Conservation (phyloP, 1,139 yeast genomes). For the Yamadazyma diddensiae region DNA sequence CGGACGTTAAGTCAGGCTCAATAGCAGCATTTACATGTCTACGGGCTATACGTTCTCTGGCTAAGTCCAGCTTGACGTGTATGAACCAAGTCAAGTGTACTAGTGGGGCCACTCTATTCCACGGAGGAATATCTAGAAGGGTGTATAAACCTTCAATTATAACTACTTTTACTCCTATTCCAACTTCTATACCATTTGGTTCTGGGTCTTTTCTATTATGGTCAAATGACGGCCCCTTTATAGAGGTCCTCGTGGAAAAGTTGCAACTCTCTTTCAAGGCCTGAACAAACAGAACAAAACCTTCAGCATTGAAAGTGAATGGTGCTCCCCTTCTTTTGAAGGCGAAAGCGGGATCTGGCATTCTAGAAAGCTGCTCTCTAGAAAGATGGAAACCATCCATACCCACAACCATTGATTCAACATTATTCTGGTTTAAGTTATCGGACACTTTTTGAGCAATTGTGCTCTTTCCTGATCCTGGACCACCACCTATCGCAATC, state of each 20-base stretch:
- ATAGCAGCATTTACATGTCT: conserved; percentile 79
- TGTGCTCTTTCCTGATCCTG: conserved; percentile 84
- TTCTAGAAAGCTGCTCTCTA: conserved; percentile 46
- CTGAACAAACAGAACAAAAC: conserved; percentile 26
- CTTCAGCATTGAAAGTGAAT: conserved; percentile 68
- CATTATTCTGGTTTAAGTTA: conserved; percentile 13
- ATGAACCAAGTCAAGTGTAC: conserved; percentile 47
- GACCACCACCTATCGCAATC: conserved; percentile 67
- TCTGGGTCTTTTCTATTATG: conserved; percentile 70
- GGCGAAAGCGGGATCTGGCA: conserved; percentile 58
- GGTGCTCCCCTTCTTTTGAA: conserved; percentile 78
- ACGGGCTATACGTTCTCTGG: conserved; percentile 58
- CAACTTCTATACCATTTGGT: conserved; percentile 47
- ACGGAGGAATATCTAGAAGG: conserved; percentile 44
- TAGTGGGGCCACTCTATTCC: conserved; percentile 42
- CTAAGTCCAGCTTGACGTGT: conserved; percentile 40
- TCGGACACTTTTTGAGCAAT: conserved; percentile 36
- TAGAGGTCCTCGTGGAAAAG: conserved; percentile 15
- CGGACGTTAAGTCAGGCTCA: conserved; percentile 51
- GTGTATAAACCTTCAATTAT: conserved; percentile 68
- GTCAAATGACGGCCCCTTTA: conserved; percentile 68
- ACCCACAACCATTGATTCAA: conserved; percentile 13
- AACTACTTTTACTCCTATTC: conserved; percentile 45
- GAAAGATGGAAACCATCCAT: conserved; percentile 87
- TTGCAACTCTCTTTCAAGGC: conserved; percentile 15